phyloP scores from a whole-genome alignment of 495 filamentous ascomycete species.

The Cairneyella variabilis region DNA sequence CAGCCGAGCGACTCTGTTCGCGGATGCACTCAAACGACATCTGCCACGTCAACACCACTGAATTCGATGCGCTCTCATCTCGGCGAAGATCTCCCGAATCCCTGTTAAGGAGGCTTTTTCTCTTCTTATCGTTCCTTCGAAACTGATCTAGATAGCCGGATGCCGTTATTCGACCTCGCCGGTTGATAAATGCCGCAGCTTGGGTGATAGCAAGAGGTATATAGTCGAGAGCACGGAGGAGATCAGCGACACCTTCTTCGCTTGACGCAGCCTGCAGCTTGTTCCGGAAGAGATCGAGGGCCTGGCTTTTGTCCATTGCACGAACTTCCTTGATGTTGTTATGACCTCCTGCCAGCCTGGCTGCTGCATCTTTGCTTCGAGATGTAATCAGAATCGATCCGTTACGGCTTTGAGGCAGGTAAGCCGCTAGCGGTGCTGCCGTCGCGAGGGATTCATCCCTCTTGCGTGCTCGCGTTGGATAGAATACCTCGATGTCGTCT shows the following conservation, averaged over 20 bases:
- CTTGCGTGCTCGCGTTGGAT: neutral
- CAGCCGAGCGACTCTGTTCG: slow-evolving; percentile 22
- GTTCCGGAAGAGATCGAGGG: neutral
- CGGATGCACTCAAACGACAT: slow-evolving; percentile 42
- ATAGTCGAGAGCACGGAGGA: slow-evolving; percentile 36
- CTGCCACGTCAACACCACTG: slow-evolving; percentile 40
- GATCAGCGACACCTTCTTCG: slow-evolving; percentile 9
- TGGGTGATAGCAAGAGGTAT: slow-evolving; percentile 50
- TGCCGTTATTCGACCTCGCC: slow-evolving; percentile 19
- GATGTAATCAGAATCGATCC: slow-evolving; percentile 7
- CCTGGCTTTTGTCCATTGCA: neutral
- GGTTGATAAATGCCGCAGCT: slow-evolving; percentile 39
- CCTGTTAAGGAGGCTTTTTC: slow-evolving; percentile 31
- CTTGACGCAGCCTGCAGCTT: neutral
- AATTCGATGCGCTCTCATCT: slow-evolving; percentile 34
- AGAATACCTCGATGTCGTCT: slow-evolving; percentile 38
- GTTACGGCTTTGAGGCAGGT: neutral
- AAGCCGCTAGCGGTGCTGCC: neutral
- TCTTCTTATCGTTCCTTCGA: slow-evolving; percentile 30
- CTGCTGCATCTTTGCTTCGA: neutral
- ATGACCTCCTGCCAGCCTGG: neutral
- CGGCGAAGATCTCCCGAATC: slow-evolving; percentile 34
- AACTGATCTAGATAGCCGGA: slow-evolving; percentile 34
- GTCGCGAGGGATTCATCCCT: neutral
- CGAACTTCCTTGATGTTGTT: neutral